phyloP scores from a whole-genome alignment of 2,329 filamentous ascomycete genomes.

The Penicillium sp. region DNA sequence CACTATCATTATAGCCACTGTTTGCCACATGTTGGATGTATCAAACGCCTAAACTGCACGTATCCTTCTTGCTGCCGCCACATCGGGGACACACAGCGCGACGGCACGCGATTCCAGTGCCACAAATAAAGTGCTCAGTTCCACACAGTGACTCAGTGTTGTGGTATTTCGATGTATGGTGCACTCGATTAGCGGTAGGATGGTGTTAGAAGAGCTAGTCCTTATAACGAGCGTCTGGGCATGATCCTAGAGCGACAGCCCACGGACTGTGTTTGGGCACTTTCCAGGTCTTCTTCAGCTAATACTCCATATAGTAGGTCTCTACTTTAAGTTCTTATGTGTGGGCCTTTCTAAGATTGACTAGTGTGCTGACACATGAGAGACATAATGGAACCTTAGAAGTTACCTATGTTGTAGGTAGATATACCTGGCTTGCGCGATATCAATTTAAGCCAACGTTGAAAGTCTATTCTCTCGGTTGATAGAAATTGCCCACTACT shows the following conservation, averaged over 20 bases:
- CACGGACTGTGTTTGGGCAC: no score
- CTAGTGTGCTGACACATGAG: neutral
- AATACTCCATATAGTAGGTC: neutral
- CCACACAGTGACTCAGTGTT: neutral
- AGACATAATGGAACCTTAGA: neutral
- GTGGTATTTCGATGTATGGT: neutral
- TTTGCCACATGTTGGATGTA: conserved; percentile 2
- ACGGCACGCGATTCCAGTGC: neutral
- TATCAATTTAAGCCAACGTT: neutral
- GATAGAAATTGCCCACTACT: neutral
- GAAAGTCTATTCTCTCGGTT: neutral
- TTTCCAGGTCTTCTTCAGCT: neutral
- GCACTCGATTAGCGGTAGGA: neutral
- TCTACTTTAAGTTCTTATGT: neutral
- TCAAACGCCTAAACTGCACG: neutral
- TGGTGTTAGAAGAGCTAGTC: neutral
- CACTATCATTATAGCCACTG: neutral
- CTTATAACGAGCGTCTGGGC: neutral
- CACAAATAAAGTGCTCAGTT: neutral
- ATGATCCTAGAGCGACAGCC: neutral
- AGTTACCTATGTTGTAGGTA: neutral
- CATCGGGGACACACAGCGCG: neutral
- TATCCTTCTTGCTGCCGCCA: neutral
- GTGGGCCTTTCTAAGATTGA: neutral
- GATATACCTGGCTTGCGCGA: neutral